phyloP scores from a whole-genome alignment of 176 grass and related monocot genomes.

The Phyllostachys edulis region DNA sequence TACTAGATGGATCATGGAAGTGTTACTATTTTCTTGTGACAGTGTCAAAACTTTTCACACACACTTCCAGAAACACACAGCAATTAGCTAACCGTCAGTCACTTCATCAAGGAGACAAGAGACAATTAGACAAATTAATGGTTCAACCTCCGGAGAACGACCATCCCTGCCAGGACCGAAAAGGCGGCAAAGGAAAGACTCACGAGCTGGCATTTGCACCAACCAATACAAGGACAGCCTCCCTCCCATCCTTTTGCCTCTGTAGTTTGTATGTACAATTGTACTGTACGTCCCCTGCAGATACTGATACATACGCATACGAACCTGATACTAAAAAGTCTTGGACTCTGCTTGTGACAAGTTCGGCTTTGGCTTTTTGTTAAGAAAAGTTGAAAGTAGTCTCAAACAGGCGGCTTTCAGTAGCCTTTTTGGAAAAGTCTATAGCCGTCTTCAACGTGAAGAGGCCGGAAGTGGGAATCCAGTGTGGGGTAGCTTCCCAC shows the following conservation, averaged over 20 bases:
- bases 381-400: too few relatives aligned
- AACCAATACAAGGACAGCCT: constrained; percentile 8
- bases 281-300: background rate
- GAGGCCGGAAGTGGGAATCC: too few relatives aligned
- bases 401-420: too few relatives aligned
- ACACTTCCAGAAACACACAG: background rate
- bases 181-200: background rate
- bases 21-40: background rate
- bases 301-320: background rate
- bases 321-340: background rate
- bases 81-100: background rate
- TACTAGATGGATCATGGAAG: background rate
- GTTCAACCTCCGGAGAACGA: constrained; percentile 22
- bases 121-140: constrained; percentile 34
- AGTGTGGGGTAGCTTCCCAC: too few relatives aligned
- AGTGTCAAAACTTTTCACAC: background rate
- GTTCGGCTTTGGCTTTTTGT: too few relatives aligned
- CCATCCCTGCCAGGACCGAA: constrained; percentile 3
- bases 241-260: background rate
- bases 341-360: too few relatives aligned
- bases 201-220: constrained; percentile 38
- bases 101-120: background rate
- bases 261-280: too few relatives aligned
- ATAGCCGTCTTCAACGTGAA: too few relatives aligned
- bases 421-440: too few relatives aligned